A percentile compares a stretch with the other conserved stretches of the same genome.
These are phyloP conservation scores for Aspergillus nidulans DNA, from an alignment of 495 filamentous ascomycete genomes.

Conservation along the genomic window DNA sequence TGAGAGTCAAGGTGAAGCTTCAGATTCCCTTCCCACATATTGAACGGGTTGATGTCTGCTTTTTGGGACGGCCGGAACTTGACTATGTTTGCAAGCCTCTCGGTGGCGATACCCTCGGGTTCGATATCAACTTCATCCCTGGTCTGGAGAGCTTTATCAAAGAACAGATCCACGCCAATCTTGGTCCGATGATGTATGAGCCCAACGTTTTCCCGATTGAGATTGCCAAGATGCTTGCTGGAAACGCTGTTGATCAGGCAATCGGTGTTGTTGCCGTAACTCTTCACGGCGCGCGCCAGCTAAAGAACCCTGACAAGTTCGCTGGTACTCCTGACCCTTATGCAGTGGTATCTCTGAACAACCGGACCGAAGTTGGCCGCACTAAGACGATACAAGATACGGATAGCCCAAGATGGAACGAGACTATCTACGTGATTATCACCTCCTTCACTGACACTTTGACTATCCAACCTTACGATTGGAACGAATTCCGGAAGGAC, in stretches of 20 bases:
- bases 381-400: slow-evolving; percentile 86
- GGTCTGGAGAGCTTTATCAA: slow-evolving; percentile 89
- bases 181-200: slow-evolving; percentile 94
- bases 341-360: slow-evolving; percentile 79
- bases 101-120: slow-evolving; percentile 89
- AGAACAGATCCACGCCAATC: slow-evolving; percentile 88
- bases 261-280: slow-evolving; percentile 92
- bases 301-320: slow-evolving; percentile 94
- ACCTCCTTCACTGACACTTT: slow-evolving; percentile 83
- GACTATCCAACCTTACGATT: slow-evolving; percentile 81
- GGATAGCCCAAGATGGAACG: slow-evolving; percentile 87
- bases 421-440: slow-evolving; percentile 91
- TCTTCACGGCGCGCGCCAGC: slow-evolving; percentile 80
- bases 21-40: slow-evolving; percentile 95
- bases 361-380: slow-evolving; percentile 69
- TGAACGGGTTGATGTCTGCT: slow-evolving; percentile 86
- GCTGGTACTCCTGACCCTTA: slow-evolving; percentile 93
- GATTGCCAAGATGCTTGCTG: slow-evolving; percentile 97
- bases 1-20: slow-evolving; percentile 96
- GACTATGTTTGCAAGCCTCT: slow-evolving; percentile 98
- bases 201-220: slow-evolving; percentile 98
- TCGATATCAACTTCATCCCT: slow-evolving; percentile 98
- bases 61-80: slow-evolving; percentile 69
- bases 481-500: slow-evolving; percentile 93
- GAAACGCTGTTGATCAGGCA: slow-evolving; percentile 87